phyloP scores from a whole-genome alignment of 257 asterid species.

The Scutellaria baicalensis region DNA sequence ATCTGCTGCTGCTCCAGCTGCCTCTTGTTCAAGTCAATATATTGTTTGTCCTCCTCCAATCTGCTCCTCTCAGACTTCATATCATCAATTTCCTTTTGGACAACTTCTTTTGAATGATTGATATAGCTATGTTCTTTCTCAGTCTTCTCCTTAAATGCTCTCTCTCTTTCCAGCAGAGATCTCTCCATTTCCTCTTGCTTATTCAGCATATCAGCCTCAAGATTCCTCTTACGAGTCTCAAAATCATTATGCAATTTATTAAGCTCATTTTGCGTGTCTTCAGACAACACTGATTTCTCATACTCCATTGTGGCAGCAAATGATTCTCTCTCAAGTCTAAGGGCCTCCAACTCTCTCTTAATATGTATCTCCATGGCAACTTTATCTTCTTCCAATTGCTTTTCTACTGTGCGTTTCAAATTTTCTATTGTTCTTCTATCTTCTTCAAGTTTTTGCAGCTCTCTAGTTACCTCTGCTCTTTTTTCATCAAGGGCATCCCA shows the following conservation, averaged over 20 bases:
- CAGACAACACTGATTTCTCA: conserved; percentile 44
- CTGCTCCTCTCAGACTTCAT: conserved; percentile 33
- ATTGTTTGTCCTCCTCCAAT: conserved; percentile 58
- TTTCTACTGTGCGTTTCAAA: conserved; percentile 35
- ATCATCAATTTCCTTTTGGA: conserved; percentile 36
- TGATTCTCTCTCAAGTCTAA: conserved; percentile 60
- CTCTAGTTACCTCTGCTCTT: conserved; percentile 40
- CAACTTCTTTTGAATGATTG: conserved; percentile 37
- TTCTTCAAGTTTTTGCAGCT: conserved; percentile 36
- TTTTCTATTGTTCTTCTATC: conserved; percentile 45
- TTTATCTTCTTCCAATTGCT: conserved; percentile 46
- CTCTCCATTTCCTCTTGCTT: conserved; percentile 59
- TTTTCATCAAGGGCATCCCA: conserved; percentile 84
- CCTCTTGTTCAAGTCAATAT: conserved; percentile 34
- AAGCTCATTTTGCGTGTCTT: conserved; percentile 40
- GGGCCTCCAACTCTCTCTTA: conserved; percentile 57
- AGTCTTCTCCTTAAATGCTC: conserved; percentile 39
- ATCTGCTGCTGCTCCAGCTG: conserved; percentile 61
- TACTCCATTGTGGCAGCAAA: conserved; percentile 62
- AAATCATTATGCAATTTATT: conserved; percentile 43
- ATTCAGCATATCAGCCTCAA: conserved; percentile 59
- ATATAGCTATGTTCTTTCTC: conserved; percentile 36
- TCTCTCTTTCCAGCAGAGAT: conserved; percentile 45
- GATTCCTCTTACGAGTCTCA: conserved; percentile 48
- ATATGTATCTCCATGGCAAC: conserved; percentile 42